Evolutionary conservation across 2,329 filamentous ascomycete species (phyloP), one percentile per base, ranked within the genome.

Genomic region (Kalmusia sp.): DNA sequence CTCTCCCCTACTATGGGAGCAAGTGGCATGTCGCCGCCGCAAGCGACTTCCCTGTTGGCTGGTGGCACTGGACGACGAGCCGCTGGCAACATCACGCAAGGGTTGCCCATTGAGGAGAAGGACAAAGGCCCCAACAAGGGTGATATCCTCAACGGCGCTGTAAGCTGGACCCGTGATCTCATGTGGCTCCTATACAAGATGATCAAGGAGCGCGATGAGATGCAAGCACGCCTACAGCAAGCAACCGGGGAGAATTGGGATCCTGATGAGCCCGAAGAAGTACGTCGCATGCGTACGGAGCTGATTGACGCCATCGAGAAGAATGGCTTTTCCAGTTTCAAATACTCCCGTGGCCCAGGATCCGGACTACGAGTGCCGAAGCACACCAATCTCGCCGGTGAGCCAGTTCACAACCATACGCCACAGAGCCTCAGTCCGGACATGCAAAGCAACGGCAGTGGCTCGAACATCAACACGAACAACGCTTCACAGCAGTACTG

Each of bases 91-190:
- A 97, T 97, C 67, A 96, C 92, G 5, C 93, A 93, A 60, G 92
- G 93, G 12, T 83, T 98, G 25, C 93, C 95, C 0, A 84, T 96
- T 30, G 95, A 99, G 67, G 95, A 98, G 63, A 98, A 98, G 74
- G 95, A 99, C 78, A 98, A 98, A 72, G 95, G 95, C 0, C 95
- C 95, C 5, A 98, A 98, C 81, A 99, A 99, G 79, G 95, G 95
- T 43, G 95, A 99, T 67, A 98, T 99, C 54, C 87, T 99, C 65
- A 98, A 98, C 69, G 93, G 95, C 25, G 91, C 93, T 28, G 95
- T 98, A 49, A 92, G 92, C 76, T 99, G 95, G 95, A 97, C 92
- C 56, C 87, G 93, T 58, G 95, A 99, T 77, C 82, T 99, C 47
- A 96, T 98, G 92, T 98, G 95, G 95, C 89, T 96, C 79, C 80